These are phyloP conservation scores for Parathielavia appendiculata DNA, from an alignment of 495 filamentous ascomycete genomes.

Conservation along the genomic window DNA sequence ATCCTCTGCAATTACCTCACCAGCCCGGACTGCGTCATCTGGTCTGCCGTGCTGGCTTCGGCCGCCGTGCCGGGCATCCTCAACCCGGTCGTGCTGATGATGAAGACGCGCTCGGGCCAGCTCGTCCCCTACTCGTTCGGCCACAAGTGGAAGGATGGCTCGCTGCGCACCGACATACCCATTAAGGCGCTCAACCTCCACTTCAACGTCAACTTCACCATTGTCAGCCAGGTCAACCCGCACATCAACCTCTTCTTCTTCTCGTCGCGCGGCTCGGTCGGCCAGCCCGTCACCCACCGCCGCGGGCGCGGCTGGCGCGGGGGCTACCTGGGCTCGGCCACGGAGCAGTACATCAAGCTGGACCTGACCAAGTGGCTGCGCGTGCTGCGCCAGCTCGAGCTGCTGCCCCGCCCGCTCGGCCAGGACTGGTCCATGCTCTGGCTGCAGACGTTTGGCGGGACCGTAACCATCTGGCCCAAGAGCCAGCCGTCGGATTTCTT, in stretches of 20 bases:
- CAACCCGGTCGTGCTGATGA: slow-evolving; percentile 95
- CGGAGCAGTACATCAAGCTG: slow-evolving; percentile 90
- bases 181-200: slow-evolving; percentile 88
- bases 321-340: slow-evolving; percentile 84
- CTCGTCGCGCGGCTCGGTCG: slow-evolving; percentile 83
- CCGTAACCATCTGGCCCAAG: slow-evolving; percentile 92
- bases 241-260: slow-evolving; percentile 99
- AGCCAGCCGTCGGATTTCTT: slow-evolving; percentile 68
- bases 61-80: slow-evolving; percentile 94
- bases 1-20: slow-evolving; percentile 93
- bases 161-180: slow-evolving; percentile 88
- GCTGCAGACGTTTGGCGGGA: slow-evolving; percentile 91
- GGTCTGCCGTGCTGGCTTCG: slow-evolving; percentile 92
- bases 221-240: slow-evolving; percentile 94
- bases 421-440: slow-evolving; percentile 96
- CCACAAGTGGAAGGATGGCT: slow-evolving; percentile 98
- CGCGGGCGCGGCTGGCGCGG: slow-evolving; percentile 92
- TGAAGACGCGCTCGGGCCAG: slow-evolving; percentile 70
- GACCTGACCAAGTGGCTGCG: slow-evolving; percentile 96
- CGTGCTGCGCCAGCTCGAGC: slow-evolving; percentile 83
- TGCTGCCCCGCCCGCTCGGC: slow-evolving; percentile 83
- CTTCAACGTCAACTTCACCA: slow-evolving; percentile 96
- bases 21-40: slow-evolving; percentile 92
- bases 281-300: slow-evolving; percentile 89
- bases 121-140: slow-evolving; percentile 84